A percentile compares a stretch with the other conserved stretches of the same genome.
phyloP scores from a whole-genome alignment of 257 asterid genomes.

The Gentiana macrophylla region DNA sequence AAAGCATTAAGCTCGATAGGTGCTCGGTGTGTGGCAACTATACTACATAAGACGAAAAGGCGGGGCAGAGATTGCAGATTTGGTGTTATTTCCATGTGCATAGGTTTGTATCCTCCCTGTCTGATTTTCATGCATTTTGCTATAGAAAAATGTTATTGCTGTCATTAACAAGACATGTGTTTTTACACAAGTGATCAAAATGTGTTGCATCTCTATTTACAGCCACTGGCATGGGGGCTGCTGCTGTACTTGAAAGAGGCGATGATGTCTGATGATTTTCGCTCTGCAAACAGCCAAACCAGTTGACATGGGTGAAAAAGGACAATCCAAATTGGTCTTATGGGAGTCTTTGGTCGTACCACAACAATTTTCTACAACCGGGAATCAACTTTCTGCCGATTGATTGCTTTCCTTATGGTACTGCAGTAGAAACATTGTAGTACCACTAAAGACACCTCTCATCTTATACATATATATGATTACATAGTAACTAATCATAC shows the following conservation, averaged over 20 bases:
- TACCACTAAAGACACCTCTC: no score
- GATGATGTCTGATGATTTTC: conserved; percentile 47
- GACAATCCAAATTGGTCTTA: no score
- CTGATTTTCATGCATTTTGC: not conserved
- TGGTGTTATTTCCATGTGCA: conserved; percentile 96
- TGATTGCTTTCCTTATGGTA: no score
- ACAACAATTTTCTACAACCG: no score
- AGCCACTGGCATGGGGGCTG: conserved; percentile 98
- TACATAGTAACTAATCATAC: no score
- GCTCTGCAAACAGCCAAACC: conserved; percentile 17
- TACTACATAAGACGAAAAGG: conserved; percentile 85
- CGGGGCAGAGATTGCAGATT: conserved; percentile 77
- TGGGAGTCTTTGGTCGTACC: no score
- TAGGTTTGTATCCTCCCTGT: conserved; percentile 33
- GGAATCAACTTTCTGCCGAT: no score
- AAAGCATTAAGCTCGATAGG: conserved; percentile 26
- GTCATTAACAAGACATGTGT: no score
- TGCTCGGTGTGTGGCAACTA: conserved; percentile 81
- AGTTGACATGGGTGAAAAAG: no score
- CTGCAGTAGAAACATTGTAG: no score
- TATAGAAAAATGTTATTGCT: not conserved
- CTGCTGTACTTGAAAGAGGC: conserved; percentile 87
- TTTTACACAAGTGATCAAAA: no score
- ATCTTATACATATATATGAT: no score
- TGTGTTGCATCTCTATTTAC: conserved; percentile 11